phyloP scores from a whole-genome alignment of 805 yeast genomes.

The Wickerhamiella sorbophila region DNA sequence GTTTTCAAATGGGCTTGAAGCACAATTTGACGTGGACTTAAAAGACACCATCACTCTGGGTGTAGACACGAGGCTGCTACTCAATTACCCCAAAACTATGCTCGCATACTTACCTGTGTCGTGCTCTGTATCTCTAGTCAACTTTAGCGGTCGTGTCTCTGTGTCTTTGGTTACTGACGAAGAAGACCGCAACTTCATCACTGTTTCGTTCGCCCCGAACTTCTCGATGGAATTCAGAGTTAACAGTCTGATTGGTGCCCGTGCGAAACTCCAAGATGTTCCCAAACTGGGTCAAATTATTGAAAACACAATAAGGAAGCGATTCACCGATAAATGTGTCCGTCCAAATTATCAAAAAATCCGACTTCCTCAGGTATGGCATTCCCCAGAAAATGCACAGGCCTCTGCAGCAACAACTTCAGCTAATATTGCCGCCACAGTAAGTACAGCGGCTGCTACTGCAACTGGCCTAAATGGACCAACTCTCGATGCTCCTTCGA shows the following conservation, averaged over 20 bases:
- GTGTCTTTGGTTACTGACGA: conserved; percentile 35
- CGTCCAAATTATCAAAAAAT: conserved; percentile 87
- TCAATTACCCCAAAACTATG: conserved; percentile 67
- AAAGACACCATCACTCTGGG: conserved; percentile 74
- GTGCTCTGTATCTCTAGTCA: conserved; percentile 70
- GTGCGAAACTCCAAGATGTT: conserved; percentile 81
- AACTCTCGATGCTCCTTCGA: too few species aligned
- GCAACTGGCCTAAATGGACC: neutral
- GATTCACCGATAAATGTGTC: conserved; percentile 88
- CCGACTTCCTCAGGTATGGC: conserved; percentile 39
- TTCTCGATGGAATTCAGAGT: conserved; percentile 78
- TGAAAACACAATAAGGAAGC: conserved; percentile 65
- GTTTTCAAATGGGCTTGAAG: conserved; percentile 36
- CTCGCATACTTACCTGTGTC: conserved; percentile 81
- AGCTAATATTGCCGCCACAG: neutral
- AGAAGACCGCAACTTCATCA: conserved; percentile 42
- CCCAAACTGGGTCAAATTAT: conserved; percentile 81
- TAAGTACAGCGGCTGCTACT: neutral
- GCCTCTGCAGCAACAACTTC: neutral
- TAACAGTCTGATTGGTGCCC: conserved; percentile 81
- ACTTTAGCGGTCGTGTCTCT: conserved; percentile 81
- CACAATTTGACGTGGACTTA: conserved; percentile 75
- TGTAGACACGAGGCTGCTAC: conserved; percentile 55
- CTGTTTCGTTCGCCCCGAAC: conserved; percentile 85
- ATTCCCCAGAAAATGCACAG: neutral